These are phyloP conservation scores for Hypoxylon sp. DNA, from an alignment of 2,329 filamentous ascomycete genomes.

Conservation along the genomic window DNA sequence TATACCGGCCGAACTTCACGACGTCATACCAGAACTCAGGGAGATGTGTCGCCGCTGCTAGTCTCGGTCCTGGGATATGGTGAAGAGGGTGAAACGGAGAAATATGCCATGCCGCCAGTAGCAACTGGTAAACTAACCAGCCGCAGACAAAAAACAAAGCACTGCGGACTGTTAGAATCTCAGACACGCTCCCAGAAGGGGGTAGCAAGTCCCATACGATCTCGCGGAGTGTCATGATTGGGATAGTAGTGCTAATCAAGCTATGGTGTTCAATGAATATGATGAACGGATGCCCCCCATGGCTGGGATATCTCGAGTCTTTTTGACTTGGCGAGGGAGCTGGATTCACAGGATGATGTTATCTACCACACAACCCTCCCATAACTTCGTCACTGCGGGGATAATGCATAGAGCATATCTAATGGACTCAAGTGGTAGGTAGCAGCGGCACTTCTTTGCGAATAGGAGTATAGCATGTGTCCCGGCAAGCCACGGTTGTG, in stretches of 20 bases:
- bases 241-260: background rate
- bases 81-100: constrained; percentile 43
- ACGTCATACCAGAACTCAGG: constrained; percentile 43
- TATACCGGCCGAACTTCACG: constrained; percentile 37
- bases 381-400: background rate
- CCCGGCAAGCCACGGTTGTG: background rate
- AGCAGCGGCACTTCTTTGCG: background rate
- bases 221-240: constrained; percentile 20
- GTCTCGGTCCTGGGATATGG: constrained; percentile 40
- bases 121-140: constrained; percentile 36
- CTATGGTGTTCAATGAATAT: background rate
- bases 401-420: background rate
- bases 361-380: background rate
- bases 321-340: background rate
- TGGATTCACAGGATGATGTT: background rate
- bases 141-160: constrained; percentile 17
- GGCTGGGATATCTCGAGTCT: background rate
- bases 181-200: background rate
- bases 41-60: constrained; percentile 38
- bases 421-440: background rate
- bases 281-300: background rate
- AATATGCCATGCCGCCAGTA: constrained; percentile 31
- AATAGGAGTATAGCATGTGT: constrained; percentile 1
- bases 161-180: constrained; percentile 18
- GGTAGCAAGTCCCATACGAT: background rate